Conservation (phyloP, 345 rosid genomes). For the Eucalyptus marginata region DNA sequence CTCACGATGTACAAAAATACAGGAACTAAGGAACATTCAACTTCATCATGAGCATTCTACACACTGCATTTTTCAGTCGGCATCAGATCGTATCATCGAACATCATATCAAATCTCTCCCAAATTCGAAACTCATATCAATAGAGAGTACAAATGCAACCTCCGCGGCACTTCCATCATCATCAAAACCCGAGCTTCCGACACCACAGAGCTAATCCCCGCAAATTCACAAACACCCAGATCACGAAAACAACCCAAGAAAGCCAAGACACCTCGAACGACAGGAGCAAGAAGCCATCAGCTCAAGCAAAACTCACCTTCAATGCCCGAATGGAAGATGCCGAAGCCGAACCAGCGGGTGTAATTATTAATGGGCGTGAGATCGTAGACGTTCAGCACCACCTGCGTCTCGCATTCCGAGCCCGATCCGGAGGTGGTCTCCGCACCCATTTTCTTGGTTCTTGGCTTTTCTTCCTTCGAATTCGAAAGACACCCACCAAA, state of each 20-base stretch:
- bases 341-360: slow-evolving; percentile 81
- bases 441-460: slow-evolving; percentile 18
- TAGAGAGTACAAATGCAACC: background rate
- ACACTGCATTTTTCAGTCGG: background rate
- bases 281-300: background rate
- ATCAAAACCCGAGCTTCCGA: background rate
- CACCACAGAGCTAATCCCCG: background rate
- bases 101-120: background rate
- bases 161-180: background rate
- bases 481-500: background rate
- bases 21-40: background rate
- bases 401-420: slow-evolving; percentile 18
- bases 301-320: slow-evolving; percentile 34
- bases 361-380: slow-evolving; percentile 77
- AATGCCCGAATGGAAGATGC: slow-evolving; percentile 87
- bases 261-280: background rate
- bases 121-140: background rate
- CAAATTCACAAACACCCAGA: background rate
- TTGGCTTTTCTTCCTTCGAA: background rate
- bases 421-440: slow-evolving; percentile 15
- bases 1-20: background rate
- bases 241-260: background rate
- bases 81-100: background rate
- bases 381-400: slow-evolving; percentile 74
- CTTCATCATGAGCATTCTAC: background rate